Conservation (phyloP, 345 rosid species). For the Stellera chamaejasme region DNA sequence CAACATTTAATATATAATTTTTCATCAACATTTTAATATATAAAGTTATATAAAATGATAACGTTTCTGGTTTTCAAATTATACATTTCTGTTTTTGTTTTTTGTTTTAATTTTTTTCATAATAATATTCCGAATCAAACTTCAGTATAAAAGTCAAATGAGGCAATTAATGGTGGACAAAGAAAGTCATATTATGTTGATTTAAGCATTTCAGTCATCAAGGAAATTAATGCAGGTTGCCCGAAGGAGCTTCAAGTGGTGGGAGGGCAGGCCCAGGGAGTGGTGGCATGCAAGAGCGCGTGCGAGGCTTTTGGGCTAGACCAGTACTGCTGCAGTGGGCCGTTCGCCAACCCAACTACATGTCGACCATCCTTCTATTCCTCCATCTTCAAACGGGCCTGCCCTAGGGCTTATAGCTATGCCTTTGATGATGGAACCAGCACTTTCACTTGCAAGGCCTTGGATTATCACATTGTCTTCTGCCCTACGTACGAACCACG, state of each 20-base stretch:
- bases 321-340: slow-evolving; percentile 88
- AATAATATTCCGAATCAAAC: too few relatives aligned
- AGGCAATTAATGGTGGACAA: too few relatives aligned
- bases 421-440: slow-evolving; percentile 75
- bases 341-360: slow-evolving; percentile 76
- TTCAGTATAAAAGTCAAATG: too few relatives aligned
- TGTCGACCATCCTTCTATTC: slow-evolving; percentile 69
- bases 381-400: slow-evolving; percentile 69
- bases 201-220: too few relatives aligned
- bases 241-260: slow-evolving; percentile 91
- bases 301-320: slow-evolving; percentile 81
- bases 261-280: slow-evolving; percentile 38
- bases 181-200: too few relatives aligned
- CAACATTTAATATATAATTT: too few relatives aligned
- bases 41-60: too few relatives aligned
- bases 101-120: too few relatives aligned
- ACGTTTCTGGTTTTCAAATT: too few relatives aligned
- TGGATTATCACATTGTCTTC: slow-evolving; percentile 59
- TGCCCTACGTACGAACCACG: slow-evolving; percentile 50
- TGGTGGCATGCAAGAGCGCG: slow-evolving; percentile 77
- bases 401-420: slow-evolving; percentile 87
- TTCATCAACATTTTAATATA: too few relatives aligned
- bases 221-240: too few relatives aligned
- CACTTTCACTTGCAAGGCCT: slow-evolving; percentile 86
- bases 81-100: too few relatives aligned